phyloP scores from a whole-genome alignment of 2,329 filamentous ascomycete species.

The Penicillium olsonii region DNA sequence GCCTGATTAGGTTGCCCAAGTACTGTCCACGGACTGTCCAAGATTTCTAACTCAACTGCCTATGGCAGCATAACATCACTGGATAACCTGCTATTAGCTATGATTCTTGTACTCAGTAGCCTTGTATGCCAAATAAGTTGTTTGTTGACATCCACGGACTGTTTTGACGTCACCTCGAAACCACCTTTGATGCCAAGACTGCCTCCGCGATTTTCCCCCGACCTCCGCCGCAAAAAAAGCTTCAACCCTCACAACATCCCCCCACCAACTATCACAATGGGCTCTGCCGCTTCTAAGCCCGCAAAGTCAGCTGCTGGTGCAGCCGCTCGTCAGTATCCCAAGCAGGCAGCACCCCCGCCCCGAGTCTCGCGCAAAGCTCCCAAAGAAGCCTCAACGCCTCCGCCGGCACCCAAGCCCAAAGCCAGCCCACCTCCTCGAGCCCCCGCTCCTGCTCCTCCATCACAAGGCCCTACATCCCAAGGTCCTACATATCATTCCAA shows the following conservation, averaged over 20 bases:
- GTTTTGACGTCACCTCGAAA: constrained; percentile 27
- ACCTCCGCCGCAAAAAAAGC: constrained; percentile 22
- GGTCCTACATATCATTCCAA: constrained; percentile 39
- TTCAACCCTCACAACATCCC: neutral
- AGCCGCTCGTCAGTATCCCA: constrained; percentile 59
- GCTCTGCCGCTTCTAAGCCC: constrained; percentile 60
- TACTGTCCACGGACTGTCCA: too few relatives aligned
- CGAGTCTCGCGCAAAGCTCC: constrained; percentile 29
- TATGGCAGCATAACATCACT: too few relatives aligned
- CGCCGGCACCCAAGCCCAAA: constrained; percentile 30
- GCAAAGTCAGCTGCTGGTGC: constrained; percentile 51
- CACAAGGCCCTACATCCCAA: constrained; percentile 28
- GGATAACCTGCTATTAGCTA: too few relatives aligned
- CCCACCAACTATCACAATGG: constrained; percentile 47
- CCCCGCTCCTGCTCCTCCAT: constrained; percentile 8
- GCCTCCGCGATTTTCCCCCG: constrained; percentile 20
- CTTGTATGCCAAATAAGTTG: neutral
- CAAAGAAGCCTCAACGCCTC: constrained; percentile 32
- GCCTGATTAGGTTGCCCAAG: too few relatives aligned
- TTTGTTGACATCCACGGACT: constrained; percentile 10
- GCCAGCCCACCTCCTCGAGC: constrained; percentile 5
- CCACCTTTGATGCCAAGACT: constrained; percentile 20
- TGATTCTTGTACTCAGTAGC: neutral
- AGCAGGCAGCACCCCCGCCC: constrained; percentile 42
- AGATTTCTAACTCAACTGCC: too few relatives aligned